Evolutionary conservation across 805 yeast genomes (phyloP).

Genomic region (Candida alai): DNA sequence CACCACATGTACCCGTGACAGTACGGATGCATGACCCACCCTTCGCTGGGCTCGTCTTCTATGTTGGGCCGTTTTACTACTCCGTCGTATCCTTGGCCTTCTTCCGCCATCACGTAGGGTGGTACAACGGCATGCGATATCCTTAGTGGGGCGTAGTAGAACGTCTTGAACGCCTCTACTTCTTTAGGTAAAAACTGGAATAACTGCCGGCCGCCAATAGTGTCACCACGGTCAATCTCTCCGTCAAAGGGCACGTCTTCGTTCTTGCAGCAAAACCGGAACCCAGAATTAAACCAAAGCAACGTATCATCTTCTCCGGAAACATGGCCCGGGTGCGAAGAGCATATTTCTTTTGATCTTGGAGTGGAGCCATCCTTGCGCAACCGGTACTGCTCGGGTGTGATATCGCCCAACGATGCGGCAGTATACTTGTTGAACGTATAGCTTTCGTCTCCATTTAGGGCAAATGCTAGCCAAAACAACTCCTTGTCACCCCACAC

Average conservation of each 20-base stretch:
- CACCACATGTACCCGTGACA: conserved; percentile 59
- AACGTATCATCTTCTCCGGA: conserved; percentile 28
- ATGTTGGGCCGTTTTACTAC: conserved; percentile 25
- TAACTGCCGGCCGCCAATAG: no score
- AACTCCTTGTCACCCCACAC: conserved; percentile 27
- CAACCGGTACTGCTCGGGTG: conserved; percentile 22
- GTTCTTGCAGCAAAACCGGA: conserved; percentile 32
- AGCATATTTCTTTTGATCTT: conserved; percentile 31
- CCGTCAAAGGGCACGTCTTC: conserved; percentile 27
- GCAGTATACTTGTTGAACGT: conserved; percentile 20
- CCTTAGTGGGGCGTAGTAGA: conserved; percentile 29
- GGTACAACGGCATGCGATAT: conserved; percentile 49
- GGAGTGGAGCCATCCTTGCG: not conserved
- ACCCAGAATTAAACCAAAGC: conserved; percentile 43
- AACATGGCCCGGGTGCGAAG: conserved; percentile 42
- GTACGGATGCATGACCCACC: conserved; percentile 48
- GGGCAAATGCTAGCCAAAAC: conserved; percentile 25
- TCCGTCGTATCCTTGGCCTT: not conserved
- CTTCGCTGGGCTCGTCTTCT: conserved; percentile 45
- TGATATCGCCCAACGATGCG: conserved; percentile 25
- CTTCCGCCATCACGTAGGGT: no score
- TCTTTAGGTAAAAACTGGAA: conserved; percentile 19
- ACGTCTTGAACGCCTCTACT: conserved; percentile 10
- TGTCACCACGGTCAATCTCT: conserved; percentile 21
- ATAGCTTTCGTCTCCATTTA: conserved; percentile 22